Conservation (phyloP, 306 rosid genomes). For the Vigna unguiculata region DNA sequence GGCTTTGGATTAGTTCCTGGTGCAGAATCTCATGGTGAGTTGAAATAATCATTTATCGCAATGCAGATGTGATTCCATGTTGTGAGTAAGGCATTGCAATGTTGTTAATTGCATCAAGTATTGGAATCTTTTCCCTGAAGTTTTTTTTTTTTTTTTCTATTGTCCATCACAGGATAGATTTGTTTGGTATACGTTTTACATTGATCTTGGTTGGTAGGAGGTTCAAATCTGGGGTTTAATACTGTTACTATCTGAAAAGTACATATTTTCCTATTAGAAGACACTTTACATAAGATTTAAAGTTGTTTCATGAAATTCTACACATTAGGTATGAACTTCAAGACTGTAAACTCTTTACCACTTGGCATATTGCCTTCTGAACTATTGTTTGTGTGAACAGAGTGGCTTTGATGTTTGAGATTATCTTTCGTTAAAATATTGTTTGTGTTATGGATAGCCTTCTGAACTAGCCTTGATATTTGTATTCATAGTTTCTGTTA, state of each 20-base stretch:
- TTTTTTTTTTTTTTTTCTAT: background rate
- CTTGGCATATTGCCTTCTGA: background rate
- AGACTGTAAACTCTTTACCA: slow-evolving; percentile 5
- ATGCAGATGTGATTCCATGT: slow-evolving; percentile 11
- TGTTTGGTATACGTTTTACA: slow-evolving; percentile 19
- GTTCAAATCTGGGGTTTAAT: slow-evolving; percentile 13
- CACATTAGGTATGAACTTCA: background rate
- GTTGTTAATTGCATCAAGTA: slow-evolving; percentile 25
- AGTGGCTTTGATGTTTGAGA: background rate
- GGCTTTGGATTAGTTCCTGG: slow-evolving; percentile 97
- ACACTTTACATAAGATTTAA: background rate
- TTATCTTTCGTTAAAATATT: background rate
- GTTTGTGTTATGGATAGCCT: slow-evolving; percentile 19
- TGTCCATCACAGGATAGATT: slow-evolving; percentile 15
- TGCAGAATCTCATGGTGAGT: slow-evolving; percentile 98
- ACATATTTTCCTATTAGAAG: slow-evolving; percentile 23
- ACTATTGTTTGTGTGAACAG: background rate
- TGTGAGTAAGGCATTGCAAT: slow-evolving; percentile 12
- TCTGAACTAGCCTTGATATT: slow-evolving; percentile 3
- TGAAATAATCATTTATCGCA: slow-evolving; percentile 35
- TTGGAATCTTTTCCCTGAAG: slow-evolving; percentile 8
- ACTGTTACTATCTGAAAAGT: slow-evolving; percentile 1
- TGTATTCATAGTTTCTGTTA: background rate
- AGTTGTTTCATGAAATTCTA: slow-evolving; percentile 21
- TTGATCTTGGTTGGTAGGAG: slow-evolving; percentile 20